These are phyloP conservation scores for Cercospora zeina DNA, from an alignment of 2,329 filamentous ascomycete species.

Conservation along the genomic window DNA sequence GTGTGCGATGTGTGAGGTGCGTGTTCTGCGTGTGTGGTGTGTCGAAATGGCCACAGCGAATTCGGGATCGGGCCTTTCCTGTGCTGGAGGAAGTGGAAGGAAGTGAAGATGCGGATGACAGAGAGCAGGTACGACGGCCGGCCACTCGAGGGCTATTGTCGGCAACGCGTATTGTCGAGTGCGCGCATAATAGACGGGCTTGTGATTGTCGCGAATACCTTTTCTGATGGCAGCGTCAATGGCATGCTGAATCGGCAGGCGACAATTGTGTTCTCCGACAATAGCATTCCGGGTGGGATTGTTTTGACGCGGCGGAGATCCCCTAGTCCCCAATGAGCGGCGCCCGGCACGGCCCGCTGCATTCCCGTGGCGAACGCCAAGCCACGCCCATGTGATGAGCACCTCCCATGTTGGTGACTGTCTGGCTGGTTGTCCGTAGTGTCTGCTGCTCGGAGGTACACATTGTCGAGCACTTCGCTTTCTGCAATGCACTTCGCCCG, in stretches of 20 bases:
- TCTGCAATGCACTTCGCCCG: not conserved
- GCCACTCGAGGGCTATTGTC: constrained; percentile 1
- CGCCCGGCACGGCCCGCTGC: not conserved
- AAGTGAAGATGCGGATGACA: constrained; percentile 1
- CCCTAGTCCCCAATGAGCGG: not conserved
- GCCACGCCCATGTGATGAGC: not conserved
- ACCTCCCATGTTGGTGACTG: not conserved
- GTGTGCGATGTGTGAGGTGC: too few relatives aligned
- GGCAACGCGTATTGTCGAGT: constrained; percentile 6
- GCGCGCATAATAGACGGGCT: not conserved
- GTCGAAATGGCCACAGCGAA: not conserved
- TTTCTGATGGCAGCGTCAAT: not conserved
- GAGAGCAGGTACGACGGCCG: not conserved
- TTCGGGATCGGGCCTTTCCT: not conserved
- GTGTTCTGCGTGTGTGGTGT: not conserved
- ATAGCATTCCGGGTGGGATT: constrained; percentile 11
- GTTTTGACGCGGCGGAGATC: constrained; percentile 9
- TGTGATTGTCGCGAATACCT: not conserved
- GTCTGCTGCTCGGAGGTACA: not conserved
- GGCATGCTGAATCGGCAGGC: constrained; percentile 4
- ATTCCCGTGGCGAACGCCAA: not conserved
- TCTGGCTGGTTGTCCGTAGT: not conserved
- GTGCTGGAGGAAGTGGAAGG: not conserved
- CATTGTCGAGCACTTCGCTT: not conserved
- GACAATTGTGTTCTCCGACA: constrained; percentile 8